These are phyloP conservation scores for Podospora anserina DNA, from an alignment of 495 filamentous ascomycete species.

Conservation along the genomic window DNA sequence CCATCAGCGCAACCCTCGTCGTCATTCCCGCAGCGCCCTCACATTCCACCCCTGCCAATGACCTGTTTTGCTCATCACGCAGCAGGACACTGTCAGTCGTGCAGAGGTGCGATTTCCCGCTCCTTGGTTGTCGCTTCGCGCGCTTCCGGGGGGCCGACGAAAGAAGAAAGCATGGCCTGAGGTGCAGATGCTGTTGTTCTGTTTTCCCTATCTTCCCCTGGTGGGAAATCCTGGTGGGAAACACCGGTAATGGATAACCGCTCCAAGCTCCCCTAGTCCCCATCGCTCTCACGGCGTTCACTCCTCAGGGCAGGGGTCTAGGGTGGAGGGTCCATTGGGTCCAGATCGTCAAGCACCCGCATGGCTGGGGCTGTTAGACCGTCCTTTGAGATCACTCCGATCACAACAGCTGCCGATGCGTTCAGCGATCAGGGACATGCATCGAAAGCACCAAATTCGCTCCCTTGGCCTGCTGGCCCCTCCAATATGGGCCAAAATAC, in stretches of 20 bases:
- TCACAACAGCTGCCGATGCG: conserved; percentile 9
- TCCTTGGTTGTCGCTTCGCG: not conserved
- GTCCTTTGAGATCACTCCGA: conserved; percentile 11
- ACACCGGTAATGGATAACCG: not conserved
- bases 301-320: not conserved
- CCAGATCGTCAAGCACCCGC: conserved; percentile 1
- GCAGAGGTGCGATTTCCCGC: not conserved
- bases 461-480: not conserved
- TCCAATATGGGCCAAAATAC: not conserved
- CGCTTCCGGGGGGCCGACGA: not conserved
- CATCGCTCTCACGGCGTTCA: not conserved
- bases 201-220: not conserved
- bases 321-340: not conserved
- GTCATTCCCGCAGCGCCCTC: not conserved
- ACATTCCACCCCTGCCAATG: not conserved
- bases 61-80: not conserved
- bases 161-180: not conserved
- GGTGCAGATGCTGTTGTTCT: not conserved
- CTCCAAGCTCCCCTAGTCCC: not conserved
- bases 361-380: conserved; percentile 2
- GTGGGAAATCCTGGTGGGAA: not conserved
- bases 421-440: conserved; percentile 7
- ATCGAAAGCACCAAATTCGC: not conserved
- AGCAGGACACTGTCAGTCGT: not conserved
- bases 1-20: not conserved